phyloP scores from a whole-genome alignment of 176 grass and related monocot species.

The Paspalum vaginatum region DNA sequence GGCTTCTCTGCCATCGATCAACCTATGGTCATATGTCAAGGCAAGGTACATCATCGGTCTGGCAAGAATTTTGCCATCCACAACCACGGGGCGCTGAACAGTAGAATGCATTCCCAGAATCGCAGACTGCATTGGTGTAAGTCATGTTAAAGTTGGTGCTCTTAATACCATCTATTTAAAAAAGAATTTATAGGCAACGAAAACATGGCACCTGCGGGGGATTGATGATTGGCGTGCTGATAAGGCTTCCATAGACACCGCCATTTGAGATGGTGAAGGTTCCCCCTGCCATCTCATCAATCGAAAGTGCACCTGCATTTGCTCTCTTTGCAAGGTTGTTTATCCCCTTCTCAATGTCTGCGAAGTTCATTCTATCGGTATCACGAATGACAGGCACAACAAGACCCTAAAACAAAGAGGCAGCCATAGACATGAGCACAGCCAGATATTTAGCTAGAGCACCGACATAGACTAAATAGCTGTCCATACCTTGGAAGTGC shows the following conservation, averaged over 20 bases:
- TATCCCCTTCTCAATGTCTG: constrained; percentile 80
- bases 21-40: constrained; percentile 76
- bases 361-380: constrained; percentile 82
- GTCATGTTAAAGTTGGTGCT: background rate
- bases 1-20: constrained; percentile 81
- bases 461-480: no score
- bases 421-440: no score
- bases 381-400: constrained; percentile 81
- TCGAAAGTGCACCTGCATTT: constrained; percentile 80
- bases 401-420: constrained; percentile 53
- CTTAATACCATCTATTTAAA: background rate
- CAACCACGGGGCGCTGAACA: constrained; percentile 67
- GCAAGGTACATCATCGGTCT: constrained; percentile 90
- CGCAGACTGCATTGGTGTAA: constrained; percentile 60
- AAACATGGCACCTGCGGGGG: constrained; percentile 61
- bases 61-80: constrained; percentile 53
- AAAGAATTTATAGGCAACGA: background rate
- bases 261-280: constrained; percentile 91
- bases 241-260: constrained; percentile 85
- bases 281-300: constrained; percentile 91
- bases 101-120: constrained; percentile 91
- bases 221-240: constrained; percentile 88
- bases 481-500: constrained; percentile 94
- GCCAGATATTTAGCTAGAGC: no score
- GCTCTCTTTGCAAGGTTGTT: constrained; percentile 81